phyloP scores from a whole-genome alignment of 345 rosid species.

The Erucastrum elatum region DNA sequence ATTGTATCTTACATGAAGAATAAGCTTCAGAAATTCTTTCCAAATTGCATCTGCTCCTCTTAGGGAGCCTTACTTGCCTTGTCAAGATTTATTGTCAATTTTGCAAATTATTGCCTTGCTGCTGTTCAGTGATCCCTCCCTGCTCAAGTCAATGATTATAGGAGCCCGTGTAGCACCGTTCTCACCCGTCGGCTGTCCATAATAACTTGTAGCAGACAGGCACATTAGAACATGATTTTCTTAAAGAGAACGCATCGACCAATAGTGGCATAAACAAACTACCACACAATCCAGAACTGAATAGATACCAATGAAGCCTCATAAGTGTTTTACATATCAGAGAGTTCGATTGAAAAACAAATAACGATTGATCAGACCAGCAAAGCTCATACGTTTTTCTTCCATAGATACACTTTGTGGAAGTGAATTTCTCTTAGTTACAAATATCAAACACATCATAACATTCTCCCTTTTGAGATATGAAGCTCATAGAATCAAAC shows the following conservation, averaged over 20 bases:
- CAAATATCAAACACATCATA: slow-evolving; percentile 17
- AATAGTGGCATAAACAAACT: neutral
- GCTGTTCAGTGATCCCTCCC: too few species aligned
- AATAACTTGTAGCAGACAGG: neutral
- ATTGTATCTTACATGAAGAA: too few species aligned
- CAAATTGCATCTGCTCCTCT: too few species aligned
- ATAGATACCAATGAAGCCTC: slow-evolving; percentile 63
- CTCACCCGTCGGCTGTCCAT: slow-evolving; percentile 93
- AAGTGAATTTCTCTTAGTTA: neutral
- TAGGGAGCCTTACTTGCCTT: too few species aligned
- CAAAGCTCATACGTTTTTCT: neutral
- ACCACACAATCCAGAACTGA: slow-evolving; percentile 59
- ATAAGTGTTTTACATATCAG: neutral
- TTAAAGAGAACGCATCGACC: neutral
- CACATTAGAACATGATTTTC: neutral
- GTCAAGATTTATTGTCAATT: too few species aligned
- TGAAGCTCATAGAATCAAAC: neutral
- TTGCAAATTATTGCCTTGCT: too few species aligned
- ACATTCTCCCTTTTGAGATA: neutral
- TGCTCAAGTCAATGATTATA: too few species aligned
- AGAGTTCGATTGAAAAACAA: neutral
- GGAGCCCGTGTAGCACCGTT: slow-evolving; percentile 94
- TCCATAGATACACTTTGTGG: neutral
- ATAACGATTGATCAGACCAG: neutral
- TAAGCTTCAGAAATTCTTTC: too few species aligned